Conservation (phyloP, 2,329 filamentous ascomycete species). For the Bipolaris cookei region DNA sequence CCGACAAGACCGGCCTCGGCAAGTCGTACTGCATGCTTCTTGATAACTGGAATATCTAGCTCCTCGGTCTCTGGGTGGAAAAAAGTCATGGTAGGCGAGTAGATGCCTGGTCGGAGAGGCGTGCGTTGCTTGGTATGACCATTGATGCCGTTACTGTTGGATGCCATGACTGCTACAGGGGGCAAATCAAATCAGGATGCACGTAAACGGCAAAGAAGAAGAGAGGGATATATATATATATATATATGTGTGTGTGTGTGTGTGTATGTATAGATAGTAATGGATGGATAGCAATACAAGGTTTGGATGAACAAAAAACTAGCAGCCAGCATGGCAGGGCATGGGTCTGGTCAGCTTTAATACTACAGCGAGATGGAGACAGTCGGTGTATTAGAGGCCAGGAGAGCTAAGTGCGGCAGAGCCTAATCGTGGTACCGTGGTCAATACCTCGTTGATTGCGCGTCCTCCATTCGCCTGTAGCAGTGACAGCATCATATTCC, state of each 20-base stretch:
- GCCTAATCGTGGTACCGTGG: slow-evolving; percentile 28
- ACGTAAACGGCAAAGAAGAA: background rate
- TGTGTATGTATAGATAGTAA: background rate
- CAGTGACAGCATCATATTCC: slow-evolving; percentile 26
- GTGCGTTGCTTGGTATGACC: slow-evolving; percentile 51
- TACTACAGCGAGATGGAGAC: slow-evolving; percentile 45
- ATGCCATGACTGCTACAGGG: slow-evolving; percentile 26
- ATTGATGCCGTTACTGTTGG: slow-evolving; percentile 47
- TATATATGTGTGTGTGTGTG: background rate
- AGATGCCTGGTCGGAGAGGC: slow-evolving; percentile 81
- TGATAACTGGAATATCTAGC: slow-evolving; percentile 78
- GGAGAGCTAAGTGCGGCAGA: slow-evolving; percentile 37
- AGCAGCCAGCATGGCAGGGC: slow-evolving; percentile 15
- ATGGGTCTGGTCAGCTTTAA: slow-evolving; percentile 48
- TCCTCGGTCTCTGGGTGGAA: slow-evolving; percentile 85
- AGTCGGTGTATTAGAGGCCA: slow-evolving; percentile 42
- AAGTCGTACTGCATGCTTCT: slow-evolving; percentile 79
- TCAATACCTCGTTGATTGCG: slow-evolving; percentile 30
- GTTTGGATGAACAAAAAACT: slow-evolving; percentile 26
- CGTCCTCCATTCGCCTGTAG: slow-evolving; percentile 37
- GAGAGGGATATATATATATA: no score
- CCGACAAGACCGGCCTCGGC: slow-evolving; percentile 79
- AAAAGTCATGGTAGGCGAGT: slow-evolving; percentile 89
- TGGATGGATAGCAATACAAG: slow-evolving; percentile 10
- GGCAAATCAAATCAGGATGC: slow-evolving; percentile 4